phyloP scores from a whole-genome alignment of 2,329 filamentous ascomycete species.

The Esteya vermicola region DNA sequence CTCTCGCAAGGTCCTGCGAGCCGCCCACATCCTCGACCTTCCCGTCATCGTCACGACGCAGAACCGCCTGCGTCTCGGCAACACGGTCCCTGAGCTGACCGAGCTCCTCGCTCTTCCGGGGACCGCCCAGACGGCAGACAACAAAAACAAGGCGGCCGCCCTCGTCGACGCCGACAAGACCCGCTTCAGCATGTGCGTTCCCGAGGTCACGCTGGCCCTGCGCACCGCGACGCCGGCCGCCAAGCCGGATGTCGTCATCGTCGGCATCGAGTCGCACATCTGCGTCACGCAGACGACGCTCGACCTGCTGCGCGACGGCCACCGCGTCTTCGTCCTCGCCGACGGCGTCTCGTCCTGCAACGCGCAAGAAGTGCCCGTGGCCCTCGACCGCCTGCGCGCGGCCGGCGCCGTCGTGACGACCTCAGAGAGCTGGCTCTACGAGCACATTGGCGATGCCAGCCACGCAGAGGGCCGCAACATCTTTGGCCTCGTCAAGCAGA shows the following conservation, averaged over 20 bases:
- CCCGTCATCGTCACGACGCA: slow-evolving; percentile 83
- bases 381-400: slow-evolving; percentile 58
- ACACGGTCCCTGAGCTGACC: slow-evolving; percentile 60
- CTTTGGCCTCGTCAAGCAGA: slow-evolving; percentile 66
- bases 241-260: slow-evolving; percentile 68
- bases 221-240: slow-evolving; percentile 14
- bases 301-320: slow-evolving; percentile 60
- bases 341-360: slow-evolving; percentile 88
- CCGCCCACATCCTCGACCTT: slow-evolving; percentile 50
- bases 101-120: slow-evolving; percentile 35
- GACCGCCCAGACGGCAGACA: slow-evolving; percentile 16
- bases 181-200: slow-evolving; percentile 74
- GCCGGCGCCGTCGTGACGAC: slow-evolving; percentile 71
- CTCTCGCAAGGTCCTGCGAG: slow-evolving; percentile 52
- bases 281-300: slow-evolving; percentile 88
- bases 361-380: slow-evolving; percentile 63
- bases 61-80: slow-evolving; percentile 61
- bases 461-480: slow-evolving; percentile 60
- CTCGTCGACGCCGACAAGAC: slow-evolving; percentile 61
- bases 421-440: slow-evolving; percentile 82
- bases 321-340: slow-evolving; percentile 73
- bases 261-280: slow-evolving; percentile 89
- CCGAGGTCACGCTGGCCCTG: slow-evolving; percentile 38
- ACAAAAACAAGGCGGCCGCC: slow-evolving; percentile 3
- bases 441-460: slow-evolving; percentile 71